phyloP scores from a whole-genome alignment of 495 filamentous ascomycete genomes.

The Xylaria acuta region DNA sequence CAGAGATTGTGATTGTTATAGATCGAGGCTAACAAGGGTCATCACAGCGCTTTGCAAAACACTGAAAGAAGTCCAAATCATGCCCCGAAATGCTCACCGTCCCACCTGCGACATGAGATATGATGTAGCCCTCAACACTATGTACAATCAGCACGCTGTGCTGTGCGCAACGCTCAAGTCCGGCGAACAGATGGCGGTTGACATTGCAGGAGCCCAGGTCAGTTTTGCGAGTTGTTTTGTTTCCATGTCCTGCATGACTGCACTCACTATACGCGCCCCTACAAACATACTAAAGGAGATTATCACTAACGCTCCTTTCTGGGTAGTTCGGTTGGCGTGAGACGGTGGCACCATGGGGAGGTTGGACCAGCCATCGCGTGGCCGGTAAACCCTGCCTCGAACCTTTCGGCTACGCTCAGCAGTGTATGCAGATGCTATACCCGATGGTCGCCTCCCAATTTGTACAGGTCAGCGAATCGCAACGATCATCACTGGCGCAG shows the following conservation, averaged over 20 bases:
- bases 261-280: neutral
- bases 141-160: slow-evolving; percentile 1
- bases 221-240: neutral
- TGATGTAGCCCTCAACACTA: neutral
- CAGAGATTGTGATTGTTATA: neutral
- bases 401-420: neutral
- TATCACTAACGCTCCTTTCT: neutral
- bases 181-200: neutral
- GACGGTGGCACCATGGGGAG: slow-evolving; percentile 6
- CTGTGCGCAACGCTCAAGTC: slow-evolving; percentile 14
- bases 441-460: neutral
- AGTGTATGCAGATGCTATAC: neutral
- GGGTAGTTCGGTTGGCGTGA: slow-evolving; percentile 15
- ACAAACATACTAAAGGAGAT: neutral
- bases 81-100: slow-evolving; percentile 12
- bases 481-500: neutral
- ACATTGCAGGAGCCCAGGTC: slow-evolving; percentile 11
- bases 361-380: slow-evolving; percentile 8
- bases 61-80: slow-evolving; percentile 3
- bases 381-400: neutral
- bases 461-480: neutral
- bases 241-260: neutral
- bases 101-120: slow-evolving; percentile 1
- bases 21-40: neutral
- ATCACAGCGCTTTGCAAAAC: slow-evolving; percentile 7